A percentile compares a stretch with the other conserved stretches of the same genome.
These are phyloP conservation scores for Sugiyamaella valdiviana DNA, from an alignment of 805 yeast genomes.

Conservation along the genomic window DNA sequence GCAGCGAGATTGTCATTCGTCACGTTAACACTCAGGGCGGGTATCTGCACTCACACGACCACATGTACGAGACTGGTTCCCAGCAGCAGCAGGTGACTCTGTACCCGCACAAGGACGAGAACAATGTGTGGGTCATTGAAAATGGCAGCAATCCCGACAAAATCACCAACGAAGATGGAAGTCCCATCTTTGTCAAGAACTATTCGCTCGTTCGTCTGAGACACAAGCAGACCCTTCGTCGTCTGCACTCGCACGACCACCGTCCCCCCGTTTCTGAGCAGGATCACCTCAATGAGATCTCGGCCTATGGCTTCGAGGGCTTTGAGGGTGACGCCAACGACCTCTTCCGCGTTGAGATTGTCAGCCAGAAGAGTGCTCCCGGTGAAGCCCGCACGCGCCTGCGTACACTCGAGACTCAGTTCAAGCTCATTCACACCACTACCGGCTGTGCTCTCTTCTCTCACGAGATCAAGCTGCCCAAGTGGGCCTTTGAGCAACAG, in stretches of 20 bases:
- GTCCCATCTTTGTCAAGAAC: conserved; percentile 41
- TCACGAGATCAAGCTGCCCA: conserved; percentile 71
- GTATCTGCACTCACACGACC: conserved; percentile 73
- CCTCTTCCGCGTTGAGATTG: conserved; percentile 57
- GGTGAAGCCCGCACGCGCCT: conserved; percentile 36
- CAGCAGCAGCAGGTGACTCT: conserved; percentile 75
- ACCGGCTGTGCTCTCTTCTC: conserved; percentile 66
- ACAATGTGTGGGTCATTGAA: conserved; percentile 74
- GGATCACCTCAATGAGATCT: conserved; percentile 81
- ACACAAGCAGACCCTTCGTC: conserved; percentile 62
- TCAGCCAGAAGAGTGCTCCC: conserved; percentile 33
- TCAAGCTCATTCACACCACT: conserved; percentile 61
- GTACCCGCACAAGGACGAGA: conserved; percentile 54
- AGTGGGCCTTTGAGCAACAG: conserved; percentile 77
- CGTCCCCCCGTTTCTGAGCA: conserved; percentile 88
- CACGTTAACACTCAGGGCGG: conserved; percentile 66
- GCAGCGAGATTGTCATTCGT: conserved; percentile 65
- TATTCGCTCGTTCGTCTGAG: conserved; percentile 58
- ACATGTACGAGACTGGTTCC: conserved; percentile 57
- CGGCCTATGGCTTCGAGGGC: conserved; percentile 59
- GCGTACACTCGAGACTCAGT: conserved; percentile 58
- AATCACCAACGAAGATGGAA: conserved; percentile 18
- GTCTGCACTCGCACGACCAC: conserved; percentile 62
- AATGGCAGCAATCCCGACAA: conserved; percentile 27
- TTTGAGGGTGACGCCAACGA: conserved; percentile 63